Evolutionary conservation across 306 rosid species (phyloP).

Genomic region (Corylus heterophylla): DNA sequence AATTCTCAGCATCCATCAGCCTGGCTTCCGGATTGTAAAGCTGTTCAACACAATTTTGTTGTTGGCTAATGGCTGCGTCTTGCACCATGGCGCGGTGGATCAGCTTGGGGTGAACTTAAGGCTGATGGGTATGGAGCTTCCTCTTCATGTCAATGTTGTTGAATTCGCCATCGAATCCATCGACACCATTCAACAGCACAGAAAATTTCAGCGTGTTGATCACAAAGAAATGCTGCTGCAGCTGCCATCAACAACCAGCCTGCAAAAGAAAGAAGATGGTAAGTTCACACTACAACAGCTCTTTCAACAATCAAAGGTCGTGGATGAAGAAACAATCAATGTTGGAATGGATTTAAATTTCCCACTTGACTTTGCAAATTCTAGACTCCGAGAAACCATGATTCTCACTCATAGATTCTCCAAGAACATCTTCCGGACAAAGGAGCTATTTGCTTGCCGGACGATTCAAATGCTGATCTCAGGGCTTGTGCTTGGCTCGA

Average conservation of each 20-base stretch:
- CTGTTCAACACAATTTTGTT: constrained; percentile 65
- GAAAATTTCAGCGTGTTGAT: constrained; percentile 20
- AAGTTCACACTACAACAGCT: constrained; percentile 82
- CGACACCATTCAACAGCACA: constrained; percentile 54
- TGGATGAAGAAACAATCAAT: constrained; percentile 53
- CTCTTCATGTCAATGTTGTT: constrained; percentile 73
- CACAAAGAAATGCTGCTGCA: constrained; percentile 29
- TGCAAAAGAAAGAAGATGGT: constrained; percentile 44
- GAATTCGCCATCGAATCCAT: constrained; percentile 89
- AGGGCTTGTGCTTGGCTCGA: constrained; percentile 80
- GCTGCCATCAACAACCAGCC: constrained; percentile 30
- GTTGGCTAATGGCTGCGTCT: constrained; percentile 68
- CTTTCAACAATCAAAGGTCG: constrained; percentile 76
- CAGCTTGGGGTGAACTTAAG: constrained; percentile 62
- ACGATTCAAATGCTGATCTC: constrained; percentile 87
- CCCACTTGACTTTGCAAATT: constrained; percentile 61
- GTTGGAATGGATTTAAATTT: constrained; percentile 30
- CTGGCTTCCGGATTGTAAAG: constrained; percentile 88
- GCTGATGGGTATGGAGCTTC: constrained; percentile 75
- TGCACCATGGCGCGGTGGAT: constrained; percentile 80
- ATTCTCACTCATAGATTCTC: constrained; percentile 92
- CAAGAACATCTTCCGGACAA: constrained; percentile 78
- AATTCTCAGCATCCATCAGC: constrained; percentile 86
- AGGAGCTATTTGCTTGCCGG: constrained; percentile 84
- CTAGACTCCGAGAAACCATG: constrained; percentile 68